Base-by-base conservation (phyloP, 2,329 filamentous ascomycete genomes). In the Pseudogymnoascus sp. region DNA sequence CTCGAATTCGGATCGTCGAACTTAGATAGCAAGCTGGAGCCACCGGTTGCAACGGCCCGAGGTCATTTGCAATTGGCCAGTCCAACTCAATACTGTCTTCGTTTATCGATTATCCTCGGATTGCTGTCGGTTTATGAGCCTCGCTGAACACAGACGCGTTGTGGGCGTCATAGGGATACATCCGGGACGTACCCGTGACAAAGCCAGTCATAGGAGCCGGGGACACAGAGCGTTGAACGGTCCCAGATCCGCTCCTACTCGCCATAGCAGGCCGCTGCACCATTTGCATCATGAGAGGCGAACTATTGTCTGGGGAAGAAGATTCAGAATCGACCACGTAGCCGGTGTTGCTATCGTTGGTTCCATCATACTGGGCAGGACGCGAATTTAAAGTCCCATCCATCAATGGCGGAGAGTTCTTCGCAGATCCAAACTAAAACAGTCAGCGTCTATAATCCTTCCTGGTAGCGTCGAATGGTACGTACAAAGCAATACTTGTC, bases 401-500 rank as follows among this genome's bases (percentile, higher is more conserved):
- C 68, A 77, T 81, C 62, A 79, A 71, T 62, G 78, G 76, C 34
- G 82, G 79, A 64, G 78, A 81, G 45, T 78, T 77, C 70, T 83
- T 82, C 72, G 84, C 85, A 16, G 83, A 84, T 67, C 84, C 83
- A 79, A 86, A 87, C 85, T 87, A 73, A 63, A 74, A 68, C 68
- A 66, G 69, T 65, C 68, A 75, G 81, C 77, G 81, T 78, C 76
- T 54, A 73, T 62, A 70, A 64, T 70, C 67, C 69, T 69, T 65
- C 67, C 65, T 61, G 16, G 62, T 36, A 68, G 71, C 68, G 66
- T 70, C 67, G 69, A 68, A 76, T 77, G 73, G 83, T 83, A 96
- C 93, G 86, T 93, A 97, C 93, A 86, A 97, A 99, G 83, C 95
- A 99, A 83, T 96, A 99, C 81, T 96, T 97, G 81, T 96, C 93